Evolutionary conservation across 164 flowering plant species (phyloP).

Genomic region (Aristolochia fimbriata): DNA sequence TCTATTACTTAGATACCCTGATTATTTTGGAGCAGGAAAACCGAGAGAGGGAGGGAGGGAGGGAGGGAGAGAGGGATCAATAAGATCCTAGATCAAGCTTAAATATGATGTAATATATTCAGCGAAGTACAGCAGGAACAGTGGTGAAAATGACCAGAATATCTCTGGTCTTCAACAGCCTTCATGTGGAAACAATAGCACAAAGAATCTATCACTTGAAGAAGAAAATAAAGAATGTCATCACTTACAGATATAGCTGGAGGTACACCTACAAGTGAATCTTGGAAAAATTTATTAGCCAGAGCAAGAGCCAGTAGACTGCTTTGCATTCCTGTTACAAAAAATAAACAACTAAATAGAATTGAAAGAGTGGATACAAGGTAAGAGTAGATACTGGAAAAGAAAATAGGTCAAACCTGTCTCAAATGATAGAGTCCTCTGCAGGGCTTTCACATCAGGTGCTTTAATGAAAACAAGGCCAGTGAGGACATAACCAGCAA

Average conservation of each 20-base stretch:
- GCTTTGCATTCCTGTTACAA: constrained; percentile 82
- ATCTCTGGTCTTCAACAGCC: too few relatives aligned
- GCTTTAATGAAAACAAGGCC: constrained; percentile 51
- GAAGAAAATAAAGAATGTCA: not conserved
- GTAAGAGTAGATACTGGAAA: too few relatives aligned
- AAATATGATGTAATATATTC: not conserved
- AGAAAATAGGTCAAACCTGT: constrained; percentile 49
- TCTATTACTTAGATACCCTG: too few relatives aligned
- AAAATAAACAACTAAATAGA: not conserved
- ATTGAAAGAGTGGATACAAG: not conserved
- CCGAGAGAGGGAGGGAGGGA: too few relatives aligned
- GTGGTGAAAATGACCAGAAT: too few relatives aligned
- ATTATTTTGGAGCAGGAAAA: too few relatives aligned
- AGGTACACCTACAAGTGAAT: constrained; percentile 90
- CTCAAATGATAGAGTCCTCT: constrained; percentile 82
- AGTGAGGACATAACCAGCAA: constrained; percentile 55
- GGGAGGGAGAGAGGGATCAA: too few relatives aligned
- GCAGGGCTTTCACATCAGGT: constrained; percentile 66
- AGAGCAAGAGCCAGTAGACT: constrained; percentile 94
- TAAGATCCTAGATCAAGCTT: too few relatives aligned
- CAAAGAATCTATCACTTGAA: not conserved
- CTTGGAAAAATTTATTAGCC: constrained; percentile 83
- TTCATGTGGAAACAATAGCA: not conserved
- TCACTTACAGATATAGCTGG: constrained; percentile 88
- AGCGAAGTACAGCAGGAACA: not conserved